phyloP scores from a whole-genome alignment of 176 grass and related monocot genomes.

The Areca catechu region DNA sequence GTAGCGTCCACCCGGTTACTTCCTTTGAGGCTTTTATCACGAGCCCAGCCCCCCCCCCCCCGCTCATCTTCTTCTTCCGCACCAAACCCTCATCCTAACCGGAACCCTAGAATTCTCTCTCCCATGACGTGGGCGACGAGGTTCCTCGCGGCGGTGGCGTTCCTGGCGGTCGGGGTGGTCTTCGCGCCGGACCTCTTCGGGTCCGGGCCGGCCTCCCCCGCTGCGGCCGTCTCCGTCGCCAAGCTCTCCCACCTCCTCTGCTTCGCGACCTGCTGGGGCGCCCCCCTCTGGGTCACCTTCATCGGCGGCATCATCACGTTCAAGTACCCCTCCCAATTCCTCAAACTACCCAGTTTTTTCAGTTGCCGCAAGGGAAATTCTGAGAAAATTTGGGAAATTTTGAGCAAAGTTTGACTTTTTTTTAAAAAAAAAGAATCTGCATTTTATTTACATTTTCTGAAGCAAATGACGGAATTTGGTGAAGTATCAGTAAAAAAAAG shows the following conservation, averaged over 20 bases:
- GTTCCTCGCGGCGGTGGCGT: constrained; percentile 62
- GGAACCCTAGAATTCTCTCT: not conserved
- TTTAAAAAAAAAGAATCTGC: no score
- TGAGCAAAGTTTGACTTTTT: no score
- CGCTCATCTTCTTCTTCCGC: no score
- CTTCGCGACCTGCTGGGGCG: constrained; percentile 84
- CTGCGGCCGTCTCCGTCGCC: constrained; percentile 39
- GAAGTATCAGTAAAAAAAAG: no score
- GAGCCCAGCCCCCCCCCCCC: no score
- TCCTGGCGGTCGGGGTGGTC: constrained; percentile 74
- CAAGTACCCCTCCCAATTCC: constrained; percentile 36
- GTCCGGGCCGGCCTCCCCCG: constrained; percentile 23
- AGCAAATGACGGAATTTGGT: no score
- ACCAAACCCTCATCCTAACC: no score
- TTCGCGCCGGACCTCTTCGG: constrained; percentile 68
- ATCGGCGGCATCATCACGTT: constrained; percentile 98
- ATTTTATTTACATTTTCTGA: no score
- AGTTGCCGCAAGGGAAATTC: no score
- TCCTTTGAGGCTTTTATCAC: no score
- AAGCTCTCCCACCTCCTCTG: constrained; percentile 78
- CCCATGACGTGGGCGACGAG: constrained; percentile 77
- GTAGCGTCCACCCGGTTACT: no score
- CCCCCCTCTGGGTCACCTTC: constrained; percentile 94
- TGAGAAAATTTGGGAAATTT: no score
- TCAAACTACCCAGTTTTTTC: not conserved